Evolutionary conservation across 441 rosid species (phyloP).

Genomic region (Theobroma grandiflorum): DNA sequence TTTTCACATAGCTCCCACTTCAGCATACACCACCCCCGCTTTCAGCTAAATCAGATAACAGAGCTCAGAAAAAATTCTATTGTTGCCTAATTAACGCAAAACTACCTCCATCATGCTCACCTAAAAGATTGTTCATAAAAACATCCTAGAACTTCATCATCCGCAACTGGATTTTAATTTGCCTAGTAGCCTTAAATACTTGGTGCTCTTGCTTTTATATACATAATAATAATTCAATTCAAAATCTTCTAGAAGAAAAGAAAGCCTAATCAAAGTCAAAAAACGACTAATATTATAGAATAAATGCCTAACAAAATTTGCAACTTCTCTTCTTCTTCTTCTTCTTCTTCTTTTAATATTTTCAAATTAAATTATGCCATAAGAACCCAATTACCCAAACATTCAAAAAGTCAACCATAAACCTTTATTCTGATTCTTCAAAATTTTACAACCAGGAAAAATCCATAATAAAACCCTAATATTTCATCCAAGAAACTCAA

Average conservation of each 20-base stretch:
- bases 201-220: not conserved
- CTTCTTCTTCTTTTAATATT: not conserved
- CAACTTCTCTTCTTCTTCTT: constrained; percentile 5
- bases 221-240: not conserved
- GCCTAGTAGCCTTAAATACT: not conserved
- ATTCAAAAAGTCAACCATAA: constrained; percentile 25
- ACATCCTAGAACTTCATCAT: not conserved
- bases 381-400: constrained; percentile 17
- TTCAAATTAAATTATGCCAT: not conserved
- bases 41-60: too few relatives aligned
- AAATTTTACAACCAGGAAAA: constrained; percentile 6
- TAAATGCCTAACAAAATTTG: constrained; percentile 15
- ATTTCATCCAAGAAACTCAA: not conserved
- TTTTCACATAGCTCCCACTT: not conserved
- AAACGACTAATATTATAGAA: not conserved
- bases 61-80: too few relatives aligned
- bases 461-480: constrained; percentile 19
- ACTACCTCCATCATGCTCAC: not conserved
- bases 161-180: not conserved
- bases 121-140: not conserved
- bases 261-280: not conserved
- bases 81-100: too few relatives aligned
- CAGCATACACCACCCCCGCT: not conserved
- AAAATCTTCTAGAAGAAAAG: constrained; percentile 24
- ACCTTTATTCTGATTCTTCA: constrained; percentile 22